Conservation (phyloP, 2,329 filamentous ascomycete species). For the Aspergillus cejpii region DNA sequence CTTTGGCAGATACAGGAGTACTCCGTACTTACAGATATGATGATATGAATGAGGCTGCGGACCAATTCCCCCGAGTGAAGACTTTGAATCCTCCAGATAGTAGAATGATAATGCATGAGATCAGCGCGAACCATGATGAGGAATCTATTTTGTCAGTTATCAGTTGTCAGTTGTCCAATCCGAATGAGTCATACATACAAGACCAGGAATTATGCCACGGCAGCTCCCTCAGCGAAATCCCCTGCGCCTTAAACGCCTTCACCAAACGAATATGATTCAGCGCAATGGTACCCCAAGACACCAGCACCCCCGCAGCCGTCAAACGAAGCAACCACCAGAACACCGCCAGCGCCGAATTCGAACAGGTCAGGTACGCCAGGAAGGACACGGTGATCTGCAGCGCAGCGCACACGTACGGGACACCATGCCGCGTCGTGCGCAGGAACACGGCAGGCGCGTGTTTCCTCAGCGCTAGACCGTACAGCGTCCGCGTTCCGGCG, state of each 20-base stretch:
- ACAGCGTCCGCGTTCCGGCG: constrained; percentile 48
- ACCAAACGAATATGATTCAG: constrained; percentile 55
- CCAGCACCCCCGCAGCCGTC: constrained; percentile 56
- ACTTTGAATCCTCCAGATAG: constrained; percentile 63
- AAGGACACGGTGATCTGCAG: constrained; percentile 39
- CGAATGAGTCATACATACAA: constrained; percentile 38
- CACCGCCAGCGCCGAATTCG: constrained; percentile 51
- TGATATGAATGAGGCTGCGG: constrained; percentile 52
- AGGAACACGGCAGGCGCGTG: constrained; percentile 50
- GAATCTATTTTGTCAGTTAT: constrained; percentile 30
- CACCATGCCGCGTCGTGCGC: constrained; percentile 28
- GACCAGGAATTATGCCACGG: constrained; percentile 62
- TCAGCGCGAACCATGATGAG: constrained; percentile 55
- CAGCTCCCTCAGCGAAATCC: constrained; percentile 46
- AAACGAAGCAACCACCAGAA: constrained; percentile 61
- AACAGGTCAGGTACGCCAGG: constrained; percentile 42
- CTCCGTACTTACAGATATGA: constrained; percentile 53
- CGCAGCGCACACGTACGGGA: constrained; percentile 41
- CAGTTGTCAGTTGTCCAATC: not conserved
- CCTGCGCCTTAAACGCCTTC: constrained; percentile 50
- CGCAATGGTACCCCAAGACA: constrained; percentile 58
- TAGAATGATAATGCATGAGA: constrained; percentile 57
- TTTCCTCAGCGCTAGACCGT: constrained; percentile 43
- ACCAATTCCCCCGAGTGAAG: constrained; percentile 56
- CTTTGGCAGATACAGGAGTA: not conserved